A percentile compares a stretch with the other conserved stretches of the same genome.
phyloP scores from a whole-genome alignment of 768 basidiomycete species.

The Mycena leptocephala region DNA sequence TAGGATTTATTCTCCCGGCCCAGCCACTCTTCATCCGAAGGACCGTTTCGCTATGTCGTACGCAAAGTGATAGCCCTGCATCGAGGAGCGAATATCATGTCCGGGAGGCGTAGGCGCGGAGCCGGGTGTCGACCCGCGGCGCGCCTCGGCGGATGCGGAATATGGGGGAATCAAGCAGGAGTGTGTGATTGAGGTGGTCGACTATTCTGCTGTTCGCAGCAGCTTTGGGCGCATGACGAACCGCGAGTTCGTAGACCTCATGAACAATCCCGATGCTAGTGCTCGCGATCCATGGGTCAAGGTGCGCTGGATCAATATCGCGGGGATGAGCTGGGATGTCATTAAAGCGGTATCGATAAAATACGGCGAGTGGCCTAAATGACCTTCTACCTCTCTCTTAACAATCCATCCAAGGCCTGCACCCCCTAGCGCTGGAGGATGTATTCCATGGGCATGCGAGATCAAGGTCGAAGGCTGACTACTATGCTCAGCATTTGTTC shows the following conservation, averaged over 20 bases:
- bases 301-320: slow-evolving; percentile 84
- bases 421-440: slow-evolving; percentile 83
- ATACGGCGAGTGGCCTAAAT: slow-evolving; percentile 62
- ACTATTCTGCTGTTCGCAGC: slow-evolving; percentile 74
- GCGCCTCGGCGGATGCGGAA: slow-evolving; percentile 65
- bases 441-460: slow-evolving; percentile 69
- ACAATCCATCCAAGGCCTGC: slow-evolving; percentile 62
- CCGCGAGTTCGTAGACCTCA: slow-evolving; percentile 68
- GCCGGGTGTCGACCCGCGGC: slow-evolving; percentile 80
- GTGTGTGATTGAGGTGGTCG: slow-evolving; percentile 76
- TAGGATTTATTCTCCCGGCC: slow-evolving; percentile 24
- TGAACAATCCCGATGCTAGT: slow-evolving; percentile 60
- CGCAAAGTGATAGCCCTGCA: slow-evolving; percentile 76
- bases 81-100: slow-evolving; percentile 60
- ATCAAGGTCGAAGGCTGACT: slow-evolving; percentile 79
- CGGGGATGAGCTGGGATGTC: slow-evolving; percentile 81
- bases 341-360: slow-evolving; percentile 76
- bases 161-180: slow-evolving; percentile 72
- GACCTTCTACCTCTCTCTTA: not conserved
- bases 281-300: slow-evolving; percentile 72
- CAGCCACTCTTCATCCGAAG: slow-evolving; percentile 53
- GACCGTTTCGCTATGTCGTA: slow-evolving; percentile 68
- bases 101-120: slow-evolving; percentile 71
- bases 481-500: slow-evolving; percentile 81
- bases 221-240: slow-evolving; percentile 72